Evolutionary conservation across 2,329 filamentous ascomycete species (phyloP).

Genomic region (Pseudogymnoascus verrucosus): DNA sequence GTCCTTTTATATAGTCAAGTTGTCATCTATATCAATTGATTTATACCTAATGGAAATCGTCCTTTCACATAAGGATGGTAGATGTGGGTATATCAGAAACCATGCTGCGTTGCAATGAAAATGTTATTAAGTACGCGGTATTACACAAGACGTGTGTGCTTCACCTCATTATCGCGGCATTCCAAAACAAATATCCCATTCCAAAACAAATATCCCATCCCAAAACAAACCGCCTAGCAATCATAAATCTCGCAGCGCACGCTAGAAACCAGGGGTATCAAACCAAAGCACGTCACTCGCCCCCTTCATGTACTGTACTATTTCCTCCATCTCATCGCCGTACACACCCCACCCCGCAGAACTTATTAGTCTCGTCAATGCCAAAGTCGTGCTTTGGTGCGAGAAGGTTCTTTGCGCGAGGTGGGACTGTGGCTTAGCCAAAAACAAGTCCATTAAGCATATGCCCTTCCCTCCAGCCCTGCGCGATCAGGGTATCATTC

Average conservation of each 20-base stretch:
- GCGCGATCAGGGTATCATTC: slow-evolving; percentile 51
- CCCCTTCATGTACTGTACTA: not conserved
- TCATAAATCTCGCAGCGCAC: slow-evolving; percentile 1
- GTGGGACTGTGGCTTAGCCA: slow-evolving; percentile 10
- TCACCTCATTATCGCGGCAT: not conserved
- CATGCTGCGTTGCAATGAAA: not conserved
- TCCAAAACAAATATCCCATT: not conserved
- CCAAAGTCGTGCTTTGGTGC: not conserved
- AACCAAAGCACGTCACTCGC: not conserved
- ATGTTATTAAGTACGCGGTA: not conserved
- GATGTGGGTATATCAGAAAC: not conserved
- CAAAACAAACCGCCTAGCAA: not conserved
- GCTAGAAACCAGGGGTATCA: slow-evolving; percentile 8
- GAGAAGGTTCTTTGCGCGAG: not conserved
- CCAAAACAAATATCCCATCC: not conserved
- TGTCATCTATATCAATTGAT: not conserved
- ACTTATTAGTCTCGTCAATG: not conserved
- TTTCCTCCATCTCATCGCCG: not conserved
- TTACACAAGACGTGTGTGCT: not conserved
- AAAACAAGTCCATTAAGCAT: slow-evolving; percentile 68
- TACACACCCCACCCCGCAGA: not conserved
- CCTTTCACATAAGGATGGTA: not conserved
- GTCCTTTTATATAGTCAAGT: not conserved
- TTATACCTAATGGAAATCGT: not conserved
- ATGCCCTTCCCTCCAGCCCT: slow-evolving; percentile 70